These are phyloP conservation scores for Sistotremastrum niveocremeum DNA, from an alignment of 768 basidiomycete genomes.

Conservation along the genomic window DNA sequence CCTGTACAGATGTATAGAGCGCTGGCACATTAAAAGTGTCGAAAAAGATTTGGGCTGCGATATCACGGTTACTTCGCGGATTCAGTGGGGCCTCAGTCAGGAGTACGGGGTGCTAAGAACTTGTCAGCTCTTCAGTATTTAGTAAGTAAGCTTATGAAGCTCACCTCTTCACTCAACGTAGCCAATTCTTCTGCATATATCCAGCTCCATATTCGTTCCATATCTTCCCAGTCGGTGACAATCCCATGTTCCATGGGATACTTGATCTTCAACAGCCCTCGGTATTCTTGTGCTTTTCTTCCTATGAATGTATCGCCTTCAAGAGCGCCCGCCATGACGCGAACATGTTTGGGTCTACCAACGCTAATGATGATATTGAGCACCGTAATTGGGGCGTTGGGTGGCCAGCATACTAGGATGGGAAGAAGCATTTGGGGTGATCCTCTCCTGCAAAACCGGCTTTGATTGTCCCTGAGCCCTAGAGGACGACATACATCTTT, in stretches of 20 bases:
- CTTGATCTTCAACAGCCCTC: constrained; percentile 93
- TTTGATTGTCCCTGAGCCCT: constrained; percentile 98
- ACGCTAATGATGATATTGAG: constrained; percentile 38
- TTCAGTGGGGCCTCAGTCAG: constrained; percentile 97
- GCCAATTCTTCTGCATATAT: constrained; percentile 93
- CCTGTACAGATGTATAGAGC: constrained; percentile 91
- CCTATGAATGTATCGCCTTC: constrained; percentile 98
- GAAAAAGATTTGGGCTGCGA: constrained; percentile 97
- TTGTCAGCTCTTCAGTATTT: background rate
- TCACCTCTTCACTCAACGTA: constrained; percentile 91
- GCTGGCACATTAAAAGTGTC: constrained; percentile 99
- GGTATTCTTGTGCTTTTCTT: constrained; percentile 84
- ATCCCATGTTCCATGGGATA: constrained; percentile 99
- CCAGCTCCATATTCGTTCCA: constrained; percentile 99
- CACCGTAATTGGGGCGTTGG: constrained; percentile 12
- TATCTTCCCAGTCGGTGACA: constrained; percentile 99
- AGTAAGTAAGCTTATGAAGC: constrained; percentile 7
- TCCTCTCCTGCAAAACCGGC: constrained; percentile 99
- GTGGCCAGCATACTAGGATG: constrained; percentile 69
- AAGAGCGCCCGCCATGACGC: constrained; percentile 94
- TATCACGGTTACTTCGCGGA: constrained; percentile 89
- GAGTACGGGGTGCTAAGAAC: constrained; percentile 80
- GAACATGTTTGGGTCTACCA: constrained; percentile 92
- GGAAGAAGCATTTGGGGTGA: constrained; percentile 98
- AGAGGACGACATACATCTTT: constrained; percentile 5